Evolutionary conservation across 2,329 filamentous ascomycete genomes (phyloP), one percentile per base, ranked within the genome.

Genomic region (Colletotrichum graminicola): DNA sequence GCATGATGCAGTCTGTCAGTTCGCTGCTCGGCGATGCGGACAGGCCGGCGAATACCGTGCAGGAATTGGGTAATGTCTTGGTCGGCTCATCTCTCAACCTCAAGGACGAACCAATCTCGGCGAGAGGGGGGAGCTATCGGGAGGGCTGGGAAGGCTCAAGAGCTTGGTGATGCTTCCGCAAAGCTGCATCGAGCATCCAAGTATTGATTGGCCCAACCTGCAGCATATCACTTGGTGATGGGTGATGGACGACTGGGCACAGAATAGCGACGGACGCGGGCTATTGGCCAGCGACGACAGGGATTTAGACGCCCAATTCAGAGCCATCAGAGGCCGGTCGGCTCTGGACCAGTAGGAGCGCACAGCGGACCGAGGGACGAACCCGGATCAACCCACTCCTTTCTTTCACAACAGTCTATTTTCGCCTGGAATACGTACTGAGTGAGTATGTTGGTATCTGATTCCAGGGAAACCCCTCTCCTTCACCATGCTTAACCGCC

Each of bases 401-500:
- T 52, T 64, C 45, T 51, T 68, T 32, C 2, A 39, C 26, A 39
- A 36, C 52, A 5, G 34, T 64, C 68, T 71, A 63, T 67, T 71
- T 71, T 72, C 41, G 65, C 65, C 7, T n/a, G 1, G 43, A 8
- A 45, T 43, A 43, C 41, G 39, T 41, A 41, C 36, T 6, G 7
- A 34, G 32, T 36, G 10, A 10, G 34, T 10, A 10, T 11, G 10
- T 36, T 11, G 1, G 6, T 18, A 41, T 18, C 39, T 41, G 2
- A 41, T 32, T 21, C 59, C 59, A 69, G 41, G 41, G 59, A 69
- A 60, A 14, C 69, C 69, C 68, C 65, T 61, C 68, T 61, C 70
- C 56, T 71, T 66, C 66, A 71, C 66, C 66, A 71, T 72, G 70
- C 70, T 72, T 72, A 72, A 71, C 70, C 70, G 70, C 70, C 70